Percentiles rank a stretch among this genome's conserved stretches.
phyloP scores from a whole-genome alignment of 352 stramenopile genomes.

The Peronospora belbahrii region DNA sequence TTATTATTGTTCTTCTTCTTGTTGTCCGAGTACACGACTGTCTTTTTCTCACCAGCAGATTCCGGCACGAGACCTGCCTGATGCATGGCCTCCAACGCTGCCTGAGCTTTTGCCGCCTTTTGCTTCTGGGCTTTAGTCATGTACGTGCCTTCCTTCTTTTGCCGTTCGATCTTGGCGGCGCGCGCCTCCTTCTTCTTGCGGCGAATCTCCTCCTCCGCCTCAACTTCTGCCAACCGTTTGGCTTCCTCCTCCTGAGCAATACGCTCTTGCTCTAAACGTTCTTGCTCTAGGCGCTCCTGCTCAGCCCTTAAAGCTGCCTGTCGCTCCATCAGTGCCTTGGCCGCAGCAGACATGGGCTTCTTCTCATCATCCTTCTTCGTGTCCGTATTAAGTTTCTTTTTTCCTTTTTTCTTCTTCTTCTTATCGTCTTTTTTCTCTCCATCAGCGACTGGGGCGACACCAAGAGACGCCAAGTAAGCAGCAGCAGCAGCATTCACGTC shows the following conservation, averaged over 20 bases:
- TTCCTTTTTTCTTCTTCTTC: slow-evolving; percentile 83
- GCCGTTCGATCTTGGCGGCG: slow-evolving; percentile 84
- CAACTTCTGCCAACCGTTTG: slow-evolving; percentile 36
- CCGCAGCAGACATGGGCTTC: slow-evolving; percentile 68
- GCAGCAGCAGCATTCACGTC: slow-evolving; percentile 60
- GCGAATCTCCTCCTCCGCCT: slow-evolving; percentile 47
- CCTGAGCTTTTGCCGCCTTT: slow-evolving; percentile 85
- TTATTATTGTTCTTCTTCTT: slow-evolving; percentile 79
- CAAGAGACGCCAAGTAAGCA: slow-evolving; percentile 68
- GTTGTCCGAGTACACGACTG: slow-evolving; percentile 87
- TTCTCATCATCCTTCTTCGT: slow-evolving; percentile 60
- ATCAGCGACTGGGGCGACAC: slow-evolving; percentile 43
- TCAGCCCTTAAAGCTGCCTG: slow-evolving; percentile 65
- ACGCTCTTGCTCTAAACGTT: slow-evolving; percentile 51
- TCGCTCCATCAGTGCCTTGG: slow-evolving; percentile 64
- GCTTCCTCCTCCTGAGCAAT: slow-evolving; percentile 64
- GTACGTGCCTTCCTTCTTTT: slow-evolving; percentile 96
- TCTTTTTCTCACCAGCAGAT: slow-evolving; percentile 78
- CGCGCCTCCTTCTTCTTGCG: slow-evolving; percentile 83
- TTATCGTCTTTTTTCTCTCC: slow-evolving; percentile 72
- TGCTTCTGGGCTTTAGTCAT: slow-evolving; percentile 98
- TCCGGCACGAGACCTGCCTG: slow-evolving; percentile 82
- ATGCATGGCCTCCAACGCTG: slow-evolving; percentile 88
- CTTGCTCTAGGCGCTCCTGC: slow-evolving; percentile 60
- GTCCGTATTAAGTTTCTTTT: slow-evolving; percentile 52